Conservation (phyloP, 345 rosid species). For the Brassica rapa region DNA sequence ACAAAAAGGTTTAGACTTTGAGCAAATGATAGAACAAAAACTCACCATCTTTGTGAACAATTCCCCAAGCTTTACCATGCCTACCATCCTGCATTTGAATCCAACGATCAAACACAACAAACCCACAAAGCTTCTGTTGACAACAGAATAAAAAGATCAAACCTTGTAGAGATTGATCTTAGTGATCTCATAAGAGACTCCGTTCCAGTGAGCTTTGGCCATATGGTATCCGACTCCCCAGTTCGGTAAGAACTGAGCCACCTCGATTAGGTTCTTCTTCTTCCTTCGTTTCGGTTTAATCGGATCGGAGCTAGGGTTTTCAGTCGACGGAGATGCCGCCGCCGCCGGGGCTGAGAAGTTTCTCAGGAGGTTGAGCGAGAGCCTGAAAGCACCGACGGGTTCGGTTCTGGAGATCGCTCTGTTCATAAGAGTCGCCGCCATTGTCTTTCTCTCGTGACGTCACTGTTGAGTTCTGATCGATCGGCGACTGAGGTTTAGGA, state of each 20-base stretch:
- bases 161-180: slow-evolving; percentile 97
- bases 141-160: neutral
- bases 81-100: slow-evolving; percentile 75
- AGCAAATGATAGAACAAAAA: slow-evolving; percentile 12
- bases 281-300: slow-evolving; percentile 58
- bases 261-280: slow-evolving; percentile 96
- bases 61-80: slow-evolving; percentile 98
- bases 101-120: slow-evolving; percentile 13
- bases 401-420: slow-evolving; percentile 41
- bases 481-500: slow-evolving; percentile 33
- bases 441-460: slow-evolving; percentile 16
- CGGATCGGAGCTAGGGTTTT: slow-evolving; percentile 44
- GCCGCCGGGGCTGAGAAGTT: slow-evolving; percentile 36
- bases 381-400: slow-evolving; percentile 40
- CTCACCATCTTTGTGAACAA: slow-evolving; percentile 86
- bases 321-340: slow-evolving; percentile 20
- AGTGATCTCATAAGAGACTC: slow-evolving; percentile 85
- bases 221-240: slow-evolving; percentile 94
- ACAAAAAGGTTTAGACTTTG: neutral
- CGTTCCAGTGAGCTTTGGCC: slow-evolving; percentile 94
- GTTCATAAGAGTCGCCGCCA: slow-evolving; percentile 50
- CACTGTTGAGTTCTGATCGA: slow-evolving; percentile 10
- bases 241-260: slow-evolving; percentile 85
- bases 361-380: slow-evolving; percentile 50
- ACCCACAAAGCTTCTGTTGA: neutral